Evolutionary conservation across 1,284 basidiomycete species (phyloP), one percentile per base, ranked within the genome.

Genomic region (Hypsizygus ulmarius): DNA sequence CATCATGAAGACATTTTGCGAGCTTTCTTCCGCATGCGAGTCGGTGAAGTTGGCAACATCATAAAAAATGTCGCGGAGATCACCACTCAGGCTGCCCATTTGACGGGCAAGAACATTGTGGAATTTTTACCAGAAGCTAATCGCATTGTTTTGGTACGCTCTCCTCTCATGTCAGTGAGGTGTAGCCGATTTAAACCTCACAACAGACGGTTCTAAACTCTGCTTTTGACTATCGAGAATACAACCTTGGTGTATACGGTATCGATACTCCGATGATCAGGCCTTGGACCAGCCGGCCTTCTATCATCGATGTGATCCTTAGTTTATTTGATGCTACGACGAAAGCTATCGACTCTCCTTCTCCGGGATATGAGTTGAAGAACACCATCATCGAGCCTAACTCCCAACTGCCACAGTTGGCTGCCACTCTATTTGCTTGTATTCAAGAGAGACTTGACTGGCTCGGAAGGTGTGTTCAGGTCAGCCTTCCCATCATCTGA

Each of bases 271-370:
- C 84, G 0, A 81, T 86, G 71, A 74, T 80, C 47, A 81, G 87
- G 55, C 82, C 91, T 1, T 99, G 96, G 96, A 92, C 93, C 2
- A 92, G 83, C 62, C 75, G 75, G 55, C 72, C 79, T 5, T 65
- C 70, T 0, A 67, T 90, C 38, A 79, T 97, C 46, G 83, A 90
- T 40, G 74, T 84, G 18, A 69, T 92, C 2, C 75, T 88, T 36
- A 76, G 78, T 38, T 75, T 95, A 15, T 95, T 94, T 60, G 78
- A 84, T 43, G 66, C 78, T 1, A 90, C 90, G 0, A 80, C 72
- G 51, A 75, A 74, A 52, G 65, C 71, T 8, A 61, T 78, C 6
- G 77, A 81, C 37, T 54, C 66, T 8, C 57, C 71, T 1, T 57
- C 65, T 4, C 57, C 60, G 15, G 64, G 64, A 29, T 59, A 55